Conservation (phyloP, 2,329 filamentous ascomycete species). For the Cryphonectria naterciae region DNA sequence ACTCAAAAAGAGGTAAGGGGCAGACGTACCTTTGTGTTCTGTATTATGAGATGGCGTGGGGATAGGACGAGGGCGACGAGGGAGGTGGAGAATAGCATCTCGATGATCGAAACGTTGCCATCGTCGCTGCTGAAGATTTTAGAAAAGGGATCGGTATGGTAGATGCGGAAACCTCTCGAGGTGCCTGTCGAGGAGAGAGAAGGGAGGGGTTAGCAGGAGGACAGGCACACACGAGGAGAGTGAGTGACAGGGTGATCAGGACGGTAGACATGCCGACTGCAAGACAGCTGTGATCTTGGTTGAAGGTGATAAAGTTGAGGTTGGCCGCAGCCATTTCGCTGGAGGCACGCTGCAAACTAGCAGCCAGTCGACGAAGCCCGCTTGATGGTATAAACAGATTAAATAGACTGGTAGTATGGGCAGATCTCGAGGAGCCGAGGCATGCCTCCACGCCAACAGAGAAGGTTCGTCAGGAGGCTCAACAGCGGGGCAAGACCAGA, state of each 20-base stretch:
- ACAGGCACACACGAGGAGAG: slow-evolving; percentile 12
- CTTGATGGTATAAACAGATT: slow-evolving; percentile 7
- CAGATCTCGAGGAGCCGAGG: not conserved
- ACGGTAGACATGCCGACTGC: slow-evolving; percentile 74
- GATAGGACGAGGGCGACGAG: slow-evolving; percentile 92
- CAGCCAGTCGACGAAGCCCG: slow-evolving; percentile 2
- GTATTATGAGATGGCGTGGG: slow-evolving; percentile 88
- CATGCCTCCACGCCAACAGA: not conserved
- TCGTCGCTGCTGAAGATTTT: slow-evolving; percentile 95
- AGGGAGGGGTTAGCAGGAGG: slow-evolving; percentile 20
- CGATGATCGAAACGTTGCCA: slow-evolving; percentile 91
- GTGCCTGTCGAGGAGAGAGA: slow-evolving; percentile 62
- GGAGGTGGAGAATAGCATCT: slow-evolving; percentile 99
- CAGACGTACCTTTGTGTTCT: slow-evolving; percentile 84
- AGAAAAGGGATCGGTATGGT: slow-evolving; percentile 93
- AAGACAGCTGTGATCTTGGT: slow-evolving; percentile 97
- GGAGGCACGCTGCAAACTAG: slow-evolving; percentile 8
- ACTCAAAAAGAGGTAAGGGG: not conserved
- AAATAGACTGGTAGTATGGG: not conserved
- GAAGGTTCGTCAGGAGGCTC: not conserved
- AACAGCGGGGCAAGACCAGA: not conserved
- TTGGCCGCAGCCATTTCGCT: slow-evolving; percentile 66
- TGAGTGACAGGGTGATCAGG: not conserved
- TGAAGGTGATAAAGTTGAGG: slow-evolving; percentile 99
- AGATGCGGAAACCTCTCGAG: slow-evolving; percentile 92